Base-by-base conservation (phyloP, 768 basidiomycete species). In the Amanita jacksonii region DNA sequence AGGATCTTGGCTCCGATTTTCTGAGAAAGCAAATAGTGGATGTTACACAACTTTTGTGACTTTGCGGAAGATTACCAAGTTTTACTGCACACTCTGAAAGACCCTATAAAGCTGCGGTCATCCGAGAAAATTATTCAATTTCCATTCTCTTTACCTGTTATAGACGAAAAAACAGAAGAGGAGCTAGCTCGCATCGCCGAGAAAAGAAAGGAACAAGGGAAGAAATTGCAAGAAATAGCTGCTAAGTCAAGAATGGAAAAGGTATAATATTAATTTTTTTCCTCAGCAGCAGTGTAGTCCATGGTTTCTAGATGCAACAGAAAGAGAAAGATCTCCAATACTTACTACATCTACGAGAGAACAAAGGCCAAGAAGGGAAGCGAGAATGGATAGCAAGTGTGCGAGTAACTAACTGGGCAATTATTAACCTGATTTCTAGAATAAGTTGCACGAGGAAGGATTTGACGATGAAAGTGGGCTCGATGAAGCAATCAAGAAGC, bases 141-240 rank as follows among this genome's bases (percentile, higher is more conserved):
- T 57, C 93, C 94, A 0, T 97, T 79, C 55, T 64, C 74, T 0
- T 63, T 76, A 40, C 69, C 72, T 8, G 71, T 73, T 1, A 61
- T 71, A 1, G 83, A 88, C 31, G 88, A 91, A 59, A 96, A 93
- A 63, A 84, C 87, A 0, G 89, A 93, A 51, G 94, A 97, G 53
- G 92, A 97, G 56, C 60, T 96, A 0, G 75, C 79, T 3, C 72
- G 78, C 27, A 73, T 81, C 28, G 68, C 82, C 1, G 92, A 97
- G 61, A 82, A 77, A 59, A 66, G 85, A 44, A 80, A 74, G 56
- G 93, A 97, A 61, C 85, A 91, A 54, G 92, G 90, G 0, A 73
- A 77, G 44, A 81, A 88, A 55, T 59, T 99, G 40, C 93, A 96
- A 62, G 93, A 97, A 60, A 75, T 93, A 52, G 89, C 91, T 20